These are phyloP conservation scores for Thielaviopsis populi DNA, from an alignment of 2,329 filamentous ascomycete species.

Conservation along the genomic window DNA sequence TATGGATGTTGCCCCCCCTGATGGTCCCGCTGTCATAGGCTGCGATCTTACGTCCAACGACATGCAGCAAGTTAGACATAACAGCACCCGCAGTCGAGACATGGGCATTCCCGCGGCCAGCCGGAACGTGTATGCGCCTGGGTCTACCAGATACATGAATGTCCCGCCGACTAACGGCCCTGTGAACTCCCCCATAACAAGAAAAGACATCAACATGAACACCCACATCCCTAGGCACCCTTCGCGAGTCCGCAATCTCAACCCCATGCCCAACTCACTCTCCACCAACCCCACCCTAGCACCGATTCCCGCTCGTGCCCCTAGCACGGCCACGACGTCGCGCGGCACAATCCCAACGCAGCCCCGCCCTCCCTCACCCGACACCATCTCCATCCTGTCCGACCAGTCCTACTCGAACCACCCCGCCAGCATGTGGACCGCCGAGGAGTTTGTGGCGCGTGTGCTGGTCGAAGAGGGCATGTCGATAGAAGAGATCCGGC, in stretches of 20 bases:
- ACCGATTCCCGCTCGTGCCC: neutral
- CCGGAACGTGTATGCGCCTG: neutral
- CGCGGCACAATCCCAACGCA: slow-evolving; percentile 10
- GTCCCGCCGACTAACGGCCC: neutral
- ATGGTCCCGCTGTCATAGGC: neutral
- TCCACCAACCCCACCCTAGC: neutral
- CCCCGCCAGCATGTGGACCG: slow-evolving; percentile 16
- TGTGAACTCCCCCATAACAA: neutral
- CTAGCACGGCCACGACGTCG: neutral
- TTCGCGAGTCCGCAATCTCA: neutral
- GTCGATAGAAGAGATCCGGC: slow-evolving; percentile 40
- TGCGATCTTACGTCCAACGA: neutral
- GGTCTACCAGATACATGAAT: neutral
- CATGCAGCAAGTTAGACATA: neutral
- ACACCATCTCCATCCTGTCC: neutral
- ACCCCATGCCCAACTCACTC: neutral
- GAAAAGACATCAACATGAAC: neutral
- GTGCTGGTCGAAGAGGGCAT: slow-evolving; percentile 43
- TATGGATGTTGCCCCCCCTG: neutral
- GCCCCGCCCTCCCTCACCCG: slow-evolving; percentile 9
- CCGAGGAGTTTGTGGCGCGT: slow-evolving; percentile 29
- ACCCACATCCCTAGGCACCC: neutral
- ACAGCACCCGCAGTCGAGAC: neutral
- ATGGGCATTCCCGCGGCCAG: neutral
- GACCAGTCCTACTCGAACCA: slow-evolving; percentile 12